phyloP scores from a whole-genome alignment of 176 grass and related monocot species.

The Thalia dealbata region DNA sequence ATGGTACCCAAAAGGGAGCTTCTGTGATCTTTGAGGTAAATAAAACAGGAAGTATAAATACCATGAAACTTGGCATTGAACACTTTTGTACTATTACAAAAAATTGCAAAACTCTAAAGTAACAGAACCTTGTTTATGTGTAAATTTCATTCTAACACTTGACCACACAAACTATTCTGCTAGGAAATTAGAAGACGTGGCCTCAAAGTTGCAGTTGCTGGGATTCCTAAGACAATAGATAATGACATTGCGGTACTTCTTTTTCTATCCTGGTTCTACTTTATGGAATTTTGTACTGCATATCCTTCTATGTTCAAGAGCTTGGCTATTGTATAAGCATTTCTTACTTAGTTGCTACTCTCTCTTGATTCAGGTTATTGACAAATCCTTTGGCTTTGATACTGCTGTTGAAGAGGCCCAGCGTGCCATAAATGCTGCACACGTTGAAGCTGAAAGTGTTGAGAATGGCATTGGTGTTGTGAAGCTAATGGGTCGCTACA shows the following conservation, averaged over 20 bases:
- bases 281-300: not conserved
- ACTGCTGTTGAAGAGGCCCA: slow-evolving; percentile 19
- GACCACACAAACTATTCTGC: not conserved
- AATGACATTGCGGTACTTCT: slow-evolving; percentile 12
- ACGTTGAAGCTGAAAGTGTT: slow-evolving; percentile 17
- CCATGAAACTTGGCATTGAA: not conserved
- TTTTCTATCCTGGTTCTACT: not conserved
- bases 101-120: not conserved
- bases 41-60: not conserved
- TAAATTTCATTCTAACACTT: not conserved
- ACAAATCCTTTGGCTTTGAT: slow-evolving; percentile 18
- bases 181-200: slow-evolving; percentile 11
- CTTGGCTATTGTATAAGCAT: not conserved
- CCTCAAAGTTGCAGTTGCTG: slow-evolving; percentile 8
- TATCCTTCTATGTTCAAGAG: not conserved
- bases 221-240: slow-evolving; percentile 18
- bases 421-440: slow-evolving; percentile 12
- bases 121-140: not conserved
- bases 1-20: slow-evolving; percentile 14
- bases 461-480: slow-evolving; percentile 13
- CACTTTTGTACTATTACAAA: too few species aligned
- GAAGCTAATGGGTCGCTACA: slow-evolving; percentile 12
- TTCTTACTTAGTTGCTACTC: not conserved
- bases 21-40: slow-evolving; percentile 13
- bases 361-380: slow-evolving; percentile 5